Percentiles rank a stretch among this genome's conserved stretches.
phyloP scores from a whole-genome alignment of 2,329 filamentous ascomycete species.

The Hymenoscyphus occultus region DNA sequence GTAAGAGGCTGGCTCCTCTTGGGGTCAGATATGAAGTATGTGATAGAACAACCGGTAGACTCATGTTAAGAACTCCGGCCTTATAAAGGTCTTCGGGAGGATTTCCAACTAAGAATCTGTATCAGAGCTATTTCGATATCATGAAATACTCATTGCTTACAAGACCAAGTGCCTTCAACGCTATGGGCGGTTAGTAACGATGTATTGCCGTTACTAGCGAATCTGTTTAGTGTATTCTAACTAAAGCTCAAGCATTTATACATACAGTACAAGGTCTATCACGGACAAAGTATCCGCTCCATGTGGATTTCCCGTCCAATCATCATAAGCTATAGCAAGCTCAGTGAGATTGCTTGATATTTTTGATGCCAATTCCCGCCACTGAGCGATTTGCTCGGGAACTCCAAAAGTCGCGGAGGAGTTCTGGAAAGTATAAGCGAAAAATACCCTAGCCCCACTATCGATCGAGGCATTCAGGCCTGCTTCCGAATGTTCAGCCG shows the following conservation, averaged over 20 bases:
- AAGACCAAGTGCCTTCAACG: not conserved
- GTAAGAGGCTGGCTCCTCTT: conserved; percentile 38
- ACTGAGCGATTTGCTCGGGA: not conserved
- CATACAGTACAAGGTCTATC: not conserved
- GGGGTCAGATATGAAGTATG: conserved; percentile 25
- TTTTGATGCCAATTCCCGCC: not conserved
- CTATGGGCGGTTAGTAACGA: not conserved
- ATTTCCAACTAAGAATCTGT: conserved; percentile 23
- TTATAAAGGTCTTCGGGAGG: conserved; percentile 26
- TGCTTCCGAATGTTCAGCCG: conserved; percentile 12
- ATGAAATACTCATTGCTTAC: not conserved
- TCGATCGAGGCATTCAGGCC: conserved; percentile 14
- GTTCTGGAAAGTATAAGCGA: not conserved
- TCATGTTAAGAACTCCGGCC: not conserved
- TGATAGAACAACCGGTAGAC: not conserved
- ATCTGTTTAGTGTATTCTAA: not conserved
- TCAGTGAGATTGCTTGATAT: not conserved
- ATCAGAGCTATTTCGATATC: not conserved
- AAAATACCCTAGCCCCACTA: conserved; percentile 1
- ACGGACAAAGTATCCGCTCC: not conserved
- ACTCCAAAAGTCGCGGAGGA: not conserved
- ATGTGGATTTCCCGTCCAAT: not conserved
- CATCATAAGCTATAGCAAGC: not conserved
- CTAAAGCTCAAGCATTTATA: not conserved
- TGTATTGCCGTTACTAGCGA: not conserved